Evolutionary conservation across 805 yeast species (phyloP), one percentile per base, ranked within the genome.

Genomic region (Saccharomycopsis microspora): DNA sequence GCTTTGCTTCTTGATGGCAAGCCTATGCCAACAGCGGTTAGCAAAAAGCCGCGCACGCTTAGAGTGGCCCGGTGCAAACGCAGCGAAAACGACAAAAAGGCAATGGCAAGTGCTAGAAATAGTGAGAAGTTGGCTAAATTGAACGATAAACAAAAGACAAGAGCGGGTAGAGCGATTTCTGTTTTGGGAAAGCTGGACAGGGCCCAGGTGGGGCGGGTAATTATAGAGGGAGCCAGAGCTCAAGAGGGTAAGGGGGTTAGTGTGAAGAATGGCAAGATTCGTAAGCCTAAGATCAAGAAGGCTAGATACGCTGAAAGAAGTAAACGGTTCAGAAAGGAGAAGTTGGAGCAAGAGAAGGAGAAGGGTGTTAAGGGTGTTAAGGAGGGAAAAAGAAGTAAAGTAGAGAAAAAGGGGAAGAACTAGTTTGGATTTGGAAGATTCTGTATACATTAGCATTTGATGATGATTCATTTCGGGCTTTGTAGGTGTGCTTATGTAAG

Each of bases 111-210:
- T 8, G 8, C 8, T 3, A 34, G n/a, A 8, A 34, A 34, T n/a
- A 34, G n/a, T n/a, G 36, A 34, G 2, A 57, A 19, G 46, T 60
- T 6, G 3, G 8, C 29, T 5, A 60, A 64, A 32, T 65, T 85
- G 45, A 72, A 74, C 30, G 86, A 82, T 39, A 72, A 74, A 39
- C 93, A 85, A 62, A 83, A 72, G 64, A 82, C 94, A 10, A 76
- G 75, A 57, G 63, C 85, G 37, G 96, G 96, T 36, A 76, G 96
- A 63, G 95, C 93, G 27, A 75, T 74, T 58, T 71, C 76, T 48
- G 70, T 83, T 3, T 69, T 88, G 41, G 90, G 90, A 45, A 85
- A 80, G 60, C 85, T 88, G 46, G 96, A 85, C 60, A 76, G 83
- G 57, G 74, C 82, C 35, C 71, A 82, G 28, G 74, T 79, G 5